These are phyloP conservation scores for Cladosporium velox DNA, from an alignment of 2,329 filamentous ascomycete genomes.

Conservation along the genomic window DNA sequence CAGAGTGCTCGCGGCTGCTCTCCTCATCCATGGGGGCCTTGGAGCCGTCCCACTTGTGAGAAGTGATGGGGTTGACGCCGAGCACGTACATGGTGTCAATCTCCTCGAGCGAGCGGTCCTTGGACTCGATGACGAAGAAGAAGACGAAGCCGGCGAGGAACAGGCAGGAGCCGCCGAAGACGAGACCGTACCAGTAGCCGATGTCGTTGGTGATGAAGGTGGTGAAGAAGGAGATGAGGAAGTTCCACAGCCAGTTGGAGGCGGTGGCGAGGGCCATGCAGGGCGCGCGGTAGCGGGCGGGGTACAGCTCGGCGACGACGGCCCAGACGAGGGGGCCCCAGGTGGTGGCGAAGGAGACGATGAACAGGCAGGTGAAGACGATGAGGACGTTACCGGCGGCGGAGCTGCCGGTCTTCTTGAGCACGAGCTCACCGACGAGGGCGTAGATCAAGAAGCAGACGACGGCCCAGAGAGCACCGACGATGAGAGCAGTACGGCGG, in stretches of 20 bases:
- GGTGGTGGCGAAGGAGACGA: slow-evolving; percentile 40
- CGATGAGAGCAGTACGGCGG: slow-evolving; percentile 50
- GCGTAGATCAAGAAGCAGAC: slow-evolving; percentile 65
- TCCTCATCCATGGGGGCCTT: slow-evolving; percentile 31
- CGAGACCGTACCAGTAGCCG: slow-evolving; percentile 43
- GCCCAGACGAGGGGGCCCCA: slow-evolving; percentile 41
- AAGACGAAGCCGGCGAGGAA: slow-evolving; percentile 39
- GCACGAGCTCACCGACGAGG: slow-evolving; percentile 35
- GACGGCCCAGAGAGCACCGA: slow-evolving; percentile 45
- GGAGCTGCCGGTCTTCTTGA: slow-evolving; percentile 30
- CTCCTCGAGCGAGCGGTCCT: slow-evolving; percentile 42
- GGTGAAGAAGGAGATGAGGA: slow-evolving; percentile 42
- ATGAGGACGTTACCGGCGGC: slow-evolving; percentile 38
- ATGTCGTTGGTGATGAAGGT: slow-evolving; percentile 42
- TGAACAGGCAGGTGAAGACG: slow-evolving; percentile 41
- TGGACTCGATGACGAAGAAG: slow-evolving; percentile 44
- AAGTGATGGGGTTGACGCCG: slow-evolving; percentile 39
- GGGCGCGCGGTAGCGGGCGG: slow-evolving; percentile 43
- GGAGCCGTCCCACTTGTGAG: slow-evolving; percentile 38
- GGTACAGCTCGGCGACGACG: slow-evolving; percentile 41
- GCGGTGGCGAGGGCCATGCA: slow-evolving; percentile 50
- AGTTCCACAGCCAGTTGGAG: slow-evolving; percentile 45
- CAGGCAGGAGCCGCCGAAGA: slow-evolving; percentile 42
- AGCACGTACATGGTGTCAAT: slow-evolving; percentile 45
- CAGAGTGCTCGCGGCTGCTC: slow-evolving; percentile 28